These are phyloP conservation scores for Neurospora pannonica DNA, from an alignment of 495 filamentous ascomycete genomes.

Conservation along the genomic window DNA sequence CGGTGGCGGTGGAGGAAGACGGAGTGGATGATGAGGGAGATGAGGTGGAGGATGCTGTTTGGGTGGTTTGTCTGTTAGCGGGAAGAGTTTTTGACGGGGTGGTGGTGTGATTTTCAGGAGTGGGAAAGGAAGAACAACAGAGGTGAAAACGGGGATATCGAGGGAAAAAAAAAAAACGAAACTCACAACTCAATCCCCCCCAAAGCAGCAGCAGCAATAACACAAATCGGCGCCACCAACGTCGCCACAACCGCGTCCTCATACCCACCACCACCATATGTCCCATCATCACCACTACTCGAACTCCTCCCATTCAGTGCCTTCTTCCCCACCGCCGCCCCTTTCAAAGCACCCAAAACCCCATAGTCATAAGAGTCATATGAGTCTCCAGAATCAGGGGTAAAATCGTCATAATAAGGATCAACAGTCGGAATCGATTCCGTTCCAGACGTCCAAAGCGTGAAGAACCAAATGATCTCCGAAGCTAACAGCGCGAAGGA, in stretches of 20 bases:
- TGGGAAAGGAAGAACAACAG: neutral
- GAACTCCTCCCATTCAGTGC: neutral
- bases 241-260: neutral
- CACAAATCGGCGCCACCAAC: conserved; percentile 1
- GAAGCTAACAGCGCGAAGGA: conserved; percentile 33
- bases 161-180: neutral
- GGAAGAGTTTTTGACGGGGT: too few relatives aligned
- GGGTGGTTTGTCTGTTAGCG: neutral
- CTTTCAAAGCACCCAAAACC: neutral
- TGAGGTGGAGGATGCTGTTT: conserved; percentile 29
- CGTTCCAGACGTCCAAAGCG: neutral
- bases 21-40: conserved; percentile 29
- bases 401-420: neutral
- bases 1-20: conserved; percentile 37
- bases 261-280: neutral
- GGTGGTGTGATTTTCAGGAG: neutral
- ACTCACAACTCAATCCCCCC: conserved; percentile 38
- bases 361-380: neutral
- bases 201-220: conserved; percentile 13
- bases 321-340: neutral
- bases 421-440: neutral
- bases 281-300: neutral
- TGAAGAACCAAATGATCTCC: conserved; percentile 17
- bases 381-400: neutral
- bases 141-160: neutral